These are phyloP conservation scores for Arthrobotrys iridis DNA, from an alignment of 2,329 filamentous ascomycete species.

Conservation along the genomic window DNA sequence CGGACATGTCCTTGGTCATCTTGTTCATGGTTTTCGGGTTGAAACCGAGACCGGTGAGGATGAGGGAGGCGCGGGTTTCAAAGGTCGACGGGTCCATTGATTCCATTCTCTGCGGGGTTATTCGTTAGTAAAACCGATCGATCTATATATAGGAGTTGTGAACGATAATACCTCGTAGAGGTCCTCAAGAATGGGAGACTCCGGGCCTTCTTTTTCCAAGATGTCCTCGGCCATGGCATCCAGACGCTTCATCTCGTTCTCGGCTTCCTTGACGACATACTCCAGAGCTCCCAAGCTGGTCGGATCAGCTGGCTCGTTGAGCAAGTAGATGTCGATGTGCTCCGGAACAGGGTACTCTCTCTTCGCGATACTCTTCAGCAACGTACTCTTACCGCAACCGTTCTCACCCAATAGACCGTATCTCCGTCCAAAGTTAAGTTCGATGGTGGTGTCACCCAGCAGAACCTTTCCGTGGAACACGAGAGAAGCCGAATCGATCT, in stretches of 20 bases:
- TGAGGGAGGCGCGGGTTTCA: conserved; percentile 91
- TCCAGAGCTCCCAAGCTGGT: conserved; percentile 90
- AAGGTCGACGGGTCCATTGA: conserved; percentile 99
- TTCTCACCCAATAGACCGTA: conserved; percentile 98
- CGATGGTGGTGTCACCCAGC: conserved; percentile 90
- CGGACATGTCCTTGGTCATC: conserved; percentile 99
- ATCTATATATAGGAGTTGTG: no score
- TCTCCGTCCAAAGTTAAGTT: conserved; percentile 89
- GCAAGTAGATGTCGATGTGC: conserved; percentile 95
- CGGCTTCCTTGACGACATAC: conserved; percentile 95
- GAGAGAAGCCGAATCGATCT: conserved; percentile 90
- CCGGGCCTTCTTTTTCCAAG: conserved; percentile 89
- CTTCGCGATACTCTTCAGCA: conserved; percentile 91
- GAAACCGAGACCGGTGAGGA: conserved; percentile 98
- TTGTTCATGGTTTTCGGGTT: conserved; percentile 98
- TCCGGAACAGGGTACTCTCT: conserved; percentile 96
- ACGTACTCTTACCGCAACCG: conserved; percentile 98
- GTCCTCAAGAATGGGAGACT: conserved; percentile 88
- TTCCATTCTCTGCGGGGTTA: conserved; percentile 84
- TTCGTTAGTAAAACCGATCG: background rate
- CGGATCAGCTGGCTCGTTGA: conserved; percentile 95
- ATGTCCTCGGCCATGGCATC: conserved; percentile 90
- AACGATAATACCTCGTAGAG: conserved; percentile 97
- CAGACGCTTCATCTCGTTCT: conserved; percentile 88
- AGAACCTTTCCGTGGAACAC: conserved; percentile 98